Percentiles rank a stretch among this genome's conserved stretches.
Conservation (phyloP, 2,329 filamentous ascomycete genomes). For the Trichoderma endophyticum region DNA sequence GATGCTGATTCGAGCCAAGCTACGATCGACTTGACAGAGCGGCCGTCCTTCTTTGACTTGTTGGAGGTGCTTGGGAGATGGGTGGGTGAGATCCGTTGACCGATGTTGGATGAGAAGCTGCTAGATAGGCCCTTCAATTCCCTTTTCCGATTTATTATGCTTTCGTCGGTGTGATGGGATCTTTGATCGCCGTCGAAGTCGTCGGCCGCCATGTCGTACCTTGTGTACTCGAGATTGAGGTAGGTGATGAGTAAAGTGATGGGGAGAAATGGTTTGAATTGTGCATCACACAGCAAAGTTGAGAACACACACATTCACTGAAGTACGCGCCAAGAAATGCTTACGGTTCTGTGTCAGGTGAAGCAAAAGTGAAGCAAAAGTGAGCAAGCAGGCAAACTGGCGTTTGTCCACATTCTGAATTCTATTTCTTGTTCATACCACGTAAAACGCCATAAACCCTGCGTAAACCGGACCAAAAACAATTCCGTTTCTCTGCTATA, state of each 20-base stretch:
- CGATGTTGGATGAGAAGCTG: slow-evolving; percentile 32
- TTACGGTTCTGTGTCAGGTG: not conserved
- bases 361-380: slow-evolving; percentile 17
- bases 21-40: slow-evolving; percentile 33
- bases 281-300: not conserved
- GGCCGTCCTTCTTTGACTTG: slow-evolving; percentile 1
- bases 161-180: not conserved
- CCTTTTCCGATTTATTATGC: slow-evolving; percentile 20
- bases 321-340: not conserved
- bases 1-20: slow-evolving; percentile 31
- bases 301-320: not conserved
- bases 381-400: slow-evolving; percentile 6
- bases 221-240: not conserved
- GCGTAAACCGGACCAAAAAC: slow-evolving; percentile 11
- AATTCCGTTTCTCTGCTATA: slow-evolving; percentile 16
- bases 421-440: slow-evolving; percentile 18
- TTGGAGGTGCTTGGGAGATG: not conserved
- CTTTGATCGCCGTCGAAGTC: not conserved
- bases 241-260: not conserved
- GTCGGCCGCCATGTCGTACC: not conserved
- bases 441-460: slow-evolving; percentile 19
- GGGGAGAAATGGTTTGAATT: not conserved
- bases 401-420: slow-evolving; percentile 11
- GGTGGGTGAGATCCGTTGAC: slow-evolving; percentile 20
- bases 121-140: slow-evolving; percentile 25